Base-by-base conservation (phyloP, 768 basidiomycete species). In the Naematelia encephala region DNA sequence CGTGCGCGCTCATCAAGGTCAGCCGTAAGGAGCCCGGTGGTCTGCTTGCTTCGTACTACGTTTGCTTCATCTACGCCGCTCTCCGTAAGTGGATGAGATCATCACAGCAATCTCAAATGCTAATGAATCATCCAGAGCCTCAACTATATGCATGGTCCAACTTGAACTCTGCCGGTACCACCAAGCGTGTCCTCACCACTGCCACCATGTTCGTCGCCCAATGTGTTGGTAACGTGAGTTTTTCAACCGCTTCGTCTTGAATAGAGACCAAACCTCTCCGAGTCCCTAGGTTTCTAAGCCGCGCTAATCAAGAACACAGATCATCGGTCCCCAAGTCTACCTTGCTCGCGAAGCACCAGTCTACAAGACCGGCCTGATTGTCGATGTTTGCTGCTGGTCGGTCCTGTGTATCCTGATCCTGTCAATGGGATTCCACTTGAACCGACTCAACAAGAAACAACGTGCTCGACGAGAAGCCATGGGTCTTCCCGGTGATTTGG, bases 281-380 rank as follows among this genome's bases (percentile, higher is more conserved):
- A n/a, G n/a, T n/a, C n/a, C n/a, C n/a, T n/a, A n/a, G n/a, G n/a
- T n/a, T n/a, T n/a, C n/a, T n/a, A n/a, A n/a, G n/a, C n/a, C n/a
- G n/a, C n/a, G n/a, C n/a, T n/a, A n/a, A n/a, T 39, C 16, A 39
- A 39, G 8, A 8, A 39, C 34, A 39, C 26, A 51, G 50, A 51
- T 69, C 51, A 50, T 69, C 55, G 72, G 72, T 11, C 72, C 72
- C 25, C 69, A 71, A 39, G 65, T 74, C 53, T 74, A 74, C 60
- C 59, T 71, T 21, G 42, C 64, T 1, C 28, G 49, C 13, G 70
- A 74, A 43, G 62, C 64, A 4, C 72, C 72, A 3, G 22, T 54
- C 19, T 71, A 69, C 57, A 59, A 57, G 43, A 71, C 69, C 34
- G 72, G 72, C 59, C 63, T 74, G 34, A 62, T 64, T 47, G 72